A percentile compares a stretch with the other conserved stretches of the same genome.
Evolutionary conservation across 2,329 filamentous ascomycete genomes (phyloP).

Genomic region (Aspergillus novoparasiticus): DNA sequence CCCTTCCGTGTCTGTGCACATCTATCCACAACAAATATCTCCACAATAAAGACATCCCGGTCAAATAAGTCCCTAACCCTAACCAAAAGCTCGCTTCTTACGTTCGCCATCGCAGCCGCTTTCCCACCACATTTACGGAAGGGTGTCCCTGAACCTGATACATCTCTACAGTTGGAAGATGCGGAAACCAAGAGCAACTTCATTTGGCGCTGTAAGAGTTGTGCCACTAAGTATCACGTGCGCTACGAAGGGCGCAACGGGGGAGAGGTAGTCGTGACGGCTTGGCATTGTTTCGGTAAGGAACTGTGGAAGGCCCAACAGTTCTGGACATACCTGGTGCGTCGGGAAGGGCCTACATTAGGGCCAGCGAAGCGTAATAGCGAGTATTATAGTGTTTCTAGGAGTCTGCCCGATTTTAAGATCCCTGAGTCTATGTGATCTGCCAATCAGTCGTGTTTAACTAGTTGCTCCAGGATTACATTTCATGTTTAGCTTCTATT

Average conservation of each 20-base stretch:
- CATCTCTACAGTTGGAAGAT: neutral
- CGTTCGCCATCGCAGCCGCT: neutral
- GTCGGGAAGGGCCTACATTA: conserved; percentile 1
- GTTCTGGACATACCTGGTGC: conserved; percentile 11
- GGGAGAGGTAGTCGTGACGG: neutral
- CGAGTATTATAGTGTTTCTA: neutral
- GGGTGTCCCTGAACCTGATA: neutral
- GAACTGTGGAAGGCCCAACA: conserved; percentile 5
- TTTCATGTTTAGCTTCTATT: too few relatives aligned
- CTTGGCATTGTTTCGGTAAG: conserved; percentile 11
- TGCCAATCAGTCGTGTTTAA: neutral
- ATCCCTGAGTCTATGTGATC: neutral
- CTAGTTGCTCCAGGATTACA: conserved; percentile 46
- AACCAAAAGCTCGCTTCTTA: neutral
- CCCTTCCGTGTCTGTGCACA: conserved; percentile 9
- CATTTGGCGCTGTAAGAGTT: conserved; percentile 3
- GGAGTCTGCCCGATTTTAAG: conserved; percentile 3
- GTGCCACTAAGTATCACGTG: conserved; percentile 7
- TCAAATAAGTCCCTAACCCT: neutral
- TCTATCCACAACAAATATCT: neutral
- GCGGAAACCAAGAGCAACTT: neutral
- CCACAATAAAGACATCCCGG: neutral
- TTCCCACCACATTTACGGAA: neutral
- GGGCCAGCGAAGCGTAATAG: conserved; percentile 7
- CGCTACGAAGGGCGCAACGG: neutral